Evolutionary conservation across 305 asterid species (phyloP), one percentile per base, ranked within the genome.

Genomic region (Petunia hybrid): DNA sequence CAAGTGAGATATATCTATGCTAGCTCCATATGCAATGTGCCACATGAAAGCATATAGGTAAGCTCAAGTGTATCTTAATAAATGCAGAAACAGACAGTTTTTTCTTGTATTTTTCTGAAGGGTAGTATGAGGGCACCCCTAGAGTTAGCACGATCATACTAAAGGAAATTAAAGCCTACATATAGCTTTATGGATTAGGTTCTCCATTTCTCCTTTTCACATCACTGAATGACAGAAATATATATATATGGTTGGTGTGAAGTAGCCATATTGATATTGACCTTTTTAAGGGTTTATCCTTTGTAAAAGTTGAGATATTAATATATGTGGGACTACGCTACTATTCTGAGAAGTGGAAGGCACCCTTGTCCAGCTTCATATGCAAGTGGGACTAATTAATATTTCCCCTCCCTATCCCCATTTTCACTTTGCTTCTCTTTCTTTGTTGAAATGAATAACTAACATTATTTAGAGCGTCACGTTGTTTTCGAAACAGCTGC

Each of bases 201-300:
- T n/a, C 40, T 45, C 5, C 22, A 22, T 70, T 70, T 70, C 10
- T 71, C 5, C 31, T 2, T 71, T 71, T 31, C 77, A 71, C 43
- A 71, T 5, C 10, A 71, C 14, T 53, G 31, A 22, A 22, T 22
- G 31, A 53, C 57, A 1, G 57, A 53, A 53, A 53, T 22, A 22
- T 22, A 22, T 22, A 22, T 22, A 53, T 53, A 10, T 0, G 3
- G 13, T 48, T 48, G 56, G 13, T 48, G 13, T 48, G 56, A 2
- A 48, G 56, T 48, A 8, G 57, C 3, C 57, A 71, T 71, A 56
- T 71, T 48, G 62, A 46, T 71, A 71, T 71, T 71, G 62, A 71
- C 62, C 62, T 35, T 71, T 71, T 71, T 3, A 69, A 45, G 7
- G 10, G 14, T 71, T 71, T 46, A 45, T 71, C 41, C 57, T 71